These are phyloP conservation scores for Stagonosporopsis rhizophila DNA, from an alignment of 2,329 filamentous ascomycete genomes.

Conservation along the genomic window DNA sequence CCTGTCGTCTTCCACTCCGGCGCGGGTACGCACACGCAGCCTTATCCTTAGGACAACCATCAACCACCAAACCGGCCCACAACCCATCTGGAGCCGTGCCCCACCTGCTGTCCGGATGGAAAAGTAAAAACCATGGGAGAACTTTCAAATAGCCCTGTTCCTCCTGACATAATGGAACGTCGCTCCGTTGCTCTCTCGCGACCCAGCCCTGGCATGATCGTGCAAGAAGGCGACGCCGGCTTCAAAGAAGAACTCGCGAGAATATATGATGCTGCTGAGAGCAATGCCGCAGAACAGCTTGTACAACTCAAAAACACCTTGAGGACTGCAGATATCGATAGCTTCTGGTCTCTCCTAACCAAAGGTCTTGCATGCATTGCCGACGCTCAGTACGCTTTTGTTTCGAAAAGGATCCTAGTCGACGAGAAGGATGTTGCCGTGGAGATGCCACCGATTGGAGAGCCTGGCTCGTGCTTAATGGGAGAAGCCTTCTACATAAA, in stretches of 20 bases:
- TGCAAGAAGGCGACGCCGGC: constrained; percentile 53
- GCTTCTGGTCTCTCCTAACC: constrained; percentile 70
- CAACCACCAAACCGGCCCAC: constrained; percentile 18
- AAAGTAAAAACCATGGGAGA: constrained; percentile 39
- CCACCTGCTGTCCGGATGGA: constrained; percentile 32
- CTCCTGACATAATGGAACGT: constrained; percentile 52
- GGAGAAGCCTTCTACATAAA: constrained; percentile 72
- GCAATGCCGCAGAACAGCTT: constrained; percentile 66
- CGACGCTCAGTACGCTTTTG: constrained; percentile 72
- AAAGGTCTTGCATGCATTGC: constrained; percentile 69
- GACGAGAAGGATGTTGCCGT: constrained; percentile 65
- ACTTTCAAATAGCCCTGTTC: constrained; percentile 36
- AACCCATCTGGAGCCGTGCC: constrained; percentile 23
- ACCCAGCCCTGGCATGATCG: constrained; percentile 51
- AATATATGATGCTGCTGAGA: constrained; percentile 58
- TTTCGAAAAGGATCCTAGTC: constrained; percentile 68
- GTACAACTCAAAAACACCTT: constrained; percentile 66
- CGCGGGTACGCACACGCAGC: constrained; percentile 8
- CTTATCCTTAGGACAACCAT: constrained; percentile 13
- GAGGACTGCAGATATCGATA: constrained; percentile 60
- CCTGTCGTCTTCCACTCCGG: constrained; percentile 9
- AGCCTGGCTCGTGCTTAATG: constrained; percentile 68
- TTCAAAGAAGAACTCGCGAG: constrained; percentile 51
- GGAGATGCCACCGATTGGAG: constrained; percentile 67
- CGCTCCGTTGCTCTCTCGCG: constrained; percentile 53